Evolutionary conservation across 176 grass and related monocot genomes (phyloP).

Genomic region (Guadua angustifolia): DNA sequence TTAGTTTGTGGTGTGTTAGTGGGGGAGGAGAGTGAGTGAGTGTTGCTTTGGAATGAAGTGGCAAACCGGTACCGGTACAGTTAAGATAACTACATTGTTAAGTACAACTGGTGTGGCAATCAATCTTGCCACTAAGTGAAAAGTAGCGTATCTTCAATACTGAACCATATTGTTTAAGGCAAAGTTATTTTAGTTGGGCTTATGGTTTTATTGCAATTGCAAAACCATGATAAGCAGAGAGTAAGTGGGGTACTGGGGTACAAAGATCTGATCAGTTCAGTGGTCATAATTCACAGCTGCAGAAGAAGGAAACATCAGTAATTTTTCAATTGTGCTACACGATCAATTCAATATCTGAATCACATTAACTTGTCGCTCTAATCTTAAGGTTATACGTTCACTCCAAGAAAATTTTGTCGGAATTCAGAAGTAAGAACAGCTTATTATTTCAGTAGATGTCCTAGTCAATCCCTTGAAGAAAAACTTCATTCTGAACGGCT

Average conservation of each 20-base stretch:
- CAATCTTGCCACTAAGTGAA: constrained; percentile 60
- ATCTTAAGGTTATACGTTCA: neutral
- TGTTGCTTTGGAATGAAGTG: constrained; percentile 55
- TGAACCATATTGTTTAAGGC: constrained; percentile 43
- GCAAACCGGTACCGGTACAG: constrained; percentile 33
- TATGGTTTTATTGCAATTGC: constrained; percentile 31
- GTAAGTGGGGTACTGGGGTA: constrained; percentile 15
- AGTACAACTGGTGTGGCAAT: constrained; percentile 55
- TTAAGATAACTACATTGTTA: constrained; percentile 50
- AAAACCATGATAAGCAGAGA: constrained; percentile 26
- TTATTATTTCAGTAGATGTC: neutral
- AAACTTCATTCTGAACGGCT: neutral
- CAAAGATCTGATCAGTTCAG: constrained; percentile 7
- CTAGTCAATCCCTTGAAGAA: constrained; percentile 2
- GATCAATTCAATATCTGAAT: neutral
- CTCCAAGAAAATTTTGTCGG: neutral
- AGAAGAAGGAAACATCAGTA: neutral
- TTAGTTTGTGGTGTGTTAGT: constrained; percentile 35
- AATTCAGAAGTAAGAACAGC: neutral
- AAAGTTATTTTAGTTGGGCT: constrained; percentile 44
- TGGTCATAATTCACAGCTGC: neutral
- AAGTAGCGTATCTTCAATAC: constrained; percentile 53
- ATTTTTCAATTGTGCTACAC: neutral
- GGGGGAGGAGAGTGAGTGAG: constrained; percentile 6
- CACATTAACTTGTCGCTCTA: neutral